Percentiles rank a stretch among this genome's conserved stretches.
Conservation (phyloP, 129 eudicot genomes). For the sunflower (Helianthus annuus) region HanXRQr2.0-SUNRISE NC_035448.2:56408817-56409316, state of each 20-base stretch:
- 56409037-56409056: constrained; percentile 26
- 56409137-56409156: constrained; percentile 56
- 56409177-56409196: constrained; percentile 51
- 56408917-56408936: too few species aligned
- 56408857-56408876: too few species aligned
- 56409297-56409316: constrained; percentile 49
- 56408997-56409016: constrained; percentile 12
- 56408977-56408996: constrained; percentile 8
- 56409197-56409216: constrained; percentile 58
- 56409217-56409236: constrained; percentile 47
- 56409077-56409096: background rate
- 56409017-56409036: constrained; percentile 28
- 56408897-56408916: too few species aligned
- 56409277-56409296: constrained; percentile 50
- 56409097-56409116: constrained; percentile 8
- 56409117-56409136: constrained; percentile 42
- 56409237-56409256: constrained; percentile 67
- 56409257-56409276: constrained; percentile 46
- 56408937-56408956: too few species aligned
- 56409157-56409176: constrained; percentile 45
- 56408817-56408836: too few species aligned
- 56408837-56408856: too few species aligned
- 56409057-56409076: constrained; percentile 20
- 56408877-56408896: too few species aligned
- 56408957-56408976: too few species aligned